Evolutionary conservation across 768 basidiomycete genomes (phyloP).

Genomic region (Psilocybe cyanescens): DNA sequence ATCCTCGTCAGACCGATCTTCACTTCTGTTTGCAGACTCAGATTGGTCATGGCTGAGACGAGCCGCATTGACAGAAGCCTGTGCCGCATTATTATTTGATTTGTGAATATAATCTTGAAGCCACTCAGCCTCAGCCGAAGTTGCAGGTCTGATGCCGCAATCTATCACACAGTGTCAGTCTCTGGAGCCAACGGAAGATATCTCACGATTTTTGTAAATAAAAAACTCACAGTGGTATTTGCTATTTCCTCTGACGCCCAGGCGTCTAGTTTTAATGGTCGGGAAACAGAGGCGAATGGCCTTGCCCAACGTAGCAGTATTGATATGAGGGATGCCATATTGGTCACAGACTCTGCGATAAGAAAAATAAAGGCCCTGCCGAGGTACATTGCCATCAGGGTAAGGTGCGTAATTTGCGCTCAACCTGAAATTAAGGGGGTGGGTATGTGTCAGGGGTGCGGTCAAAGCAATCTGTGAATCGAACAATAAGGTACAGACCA

Average conservation of each 20-base stretch:
- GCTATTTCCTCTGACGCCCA: slow-evolving; percentile 93
- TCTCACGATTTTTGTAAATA: slow-evolving; percentile 26
- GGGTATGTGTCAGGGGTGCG: slow-evolving; percentile 20
- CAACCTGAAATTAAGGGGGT: slow-evolving; percentile 52
- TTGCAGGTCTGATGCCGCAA: slow-evolving; percentile 93
- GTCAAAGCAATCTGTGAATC: slow-evolving; percentile 11
- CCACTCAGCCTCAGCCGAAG: slow-evolving; percentile 89
- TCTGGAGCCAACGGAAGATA: slow-evolving; percentile 25
- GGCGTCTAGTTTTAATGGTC: slow-evolving; percentile 91
- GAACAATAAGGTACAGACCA: slow-evolving; percentile 58
- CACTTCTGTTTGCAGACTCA: slow-evolving; percentile 60
- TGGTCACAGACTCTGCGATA: slow-evolving; percentile 91
- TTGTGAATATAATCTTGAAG: slow-evolving; percentile 91
- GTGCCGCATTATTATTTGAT: slow-evolving; percentile 84
- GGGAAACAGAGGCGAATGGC: slow-evolving; percentile 93
- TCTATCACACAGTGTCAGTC: slow-evolving; percentile 47
- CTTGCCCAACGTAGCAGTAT: slow-evolving; percentile 94
- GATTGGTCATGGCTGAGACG: slow-evolving; percentile 72
- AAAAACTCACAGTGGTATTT: slow-evolving; percentile 85
- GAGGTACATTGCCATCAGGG: slow-evolving; percentile 91
- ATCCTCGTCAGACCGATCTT: slow-evolving; percentile 81
- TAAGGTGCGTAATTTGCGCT: slow-evolving; percentile 90
- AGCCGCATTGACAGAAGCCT: slow-evolving; percentile 75
- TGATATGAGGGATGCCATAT: slow-evolving; percentile 92
- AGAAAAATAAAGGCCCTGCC: slow-evolving; percentile 93